Conservation (phyloP, 2,329 filamentous ascomycete species). For the Fusarium xylarioides region DNA sequence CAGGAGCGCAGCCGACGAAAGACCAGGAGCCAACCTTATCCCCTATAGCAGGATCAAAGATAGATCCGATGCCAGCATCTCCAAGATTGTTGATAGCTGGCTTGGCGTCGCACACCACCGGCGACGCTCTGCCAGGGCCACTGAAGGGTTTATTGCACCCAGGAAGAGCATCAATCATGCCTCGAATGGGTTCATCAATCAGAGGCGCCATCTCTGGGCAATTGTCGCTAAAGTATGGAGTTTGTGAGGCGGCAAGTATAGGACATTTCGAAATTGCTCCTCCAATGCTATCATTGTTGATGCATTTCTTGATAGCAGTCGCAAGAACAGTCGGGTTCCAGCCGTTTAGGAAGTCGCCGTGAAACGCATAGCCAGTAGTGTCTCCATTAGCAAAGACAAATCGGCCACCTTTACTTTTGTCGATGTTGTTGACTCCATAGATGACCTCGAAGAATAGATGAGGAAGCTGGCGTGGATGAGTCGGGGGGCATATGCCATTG, state of each 20-base stretch:
- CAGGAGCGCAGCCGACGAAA: slow-evolving; percentile 30
- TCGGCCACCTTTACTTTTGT: slow-evolving; percentile 36
- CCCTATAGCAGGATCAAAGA: slow-evolving; percentile 28
- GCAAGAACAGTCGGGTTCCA: slow-evolving; percentile 30
- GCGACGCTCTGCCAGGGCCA: slow-evolving; percentile 21
- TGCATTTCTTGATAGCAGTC: slow-evolving; percentile 30
- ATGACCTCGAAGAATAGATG: slow-evolving; percentile 39
- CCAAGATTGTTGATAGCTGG: slow-evolving; percentile 23
- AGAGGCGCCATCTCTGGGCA: slow-evolving; percentile 34
- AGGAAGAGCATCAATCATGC: slow-evolving; percentile 27
- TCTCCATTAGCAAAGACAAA: slow-evolving; percentile 39
- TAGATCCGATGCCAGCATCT: slow-evolving; percentile 2
- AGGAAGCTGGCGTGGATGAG: slow-evolving; percentile 32
- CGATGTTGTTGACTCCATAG: slow-evolving; percentile 33
- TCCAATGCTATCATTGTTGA: slow-evolving; percentile 30
- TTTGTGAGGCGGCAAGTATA: slow-evolving; percentile 31
- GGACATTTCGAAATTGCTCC: slow-evolving; percentile 28
- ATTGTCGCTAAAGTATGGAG: slow-evolving; percentile 30
- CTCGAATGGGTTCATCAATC: slow-evolving; percentile 28
- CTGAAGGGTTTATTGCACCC: slow-evolving; percentile 31
- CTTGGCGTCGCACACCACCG: slow-evolving; percentile 4
- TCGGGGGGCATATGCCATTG: slow-evolving; percentile 37
- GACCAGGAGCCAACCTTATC: slow-evolving; percentile 33
- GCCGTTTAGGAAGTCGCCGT: slow-evolving; percentile 37
- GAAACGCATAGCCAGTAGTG: slow-evolving; percentile 37